Conservation (phyloP, 306 rosid species). For the Luffa aegyptiaca region DNA sequence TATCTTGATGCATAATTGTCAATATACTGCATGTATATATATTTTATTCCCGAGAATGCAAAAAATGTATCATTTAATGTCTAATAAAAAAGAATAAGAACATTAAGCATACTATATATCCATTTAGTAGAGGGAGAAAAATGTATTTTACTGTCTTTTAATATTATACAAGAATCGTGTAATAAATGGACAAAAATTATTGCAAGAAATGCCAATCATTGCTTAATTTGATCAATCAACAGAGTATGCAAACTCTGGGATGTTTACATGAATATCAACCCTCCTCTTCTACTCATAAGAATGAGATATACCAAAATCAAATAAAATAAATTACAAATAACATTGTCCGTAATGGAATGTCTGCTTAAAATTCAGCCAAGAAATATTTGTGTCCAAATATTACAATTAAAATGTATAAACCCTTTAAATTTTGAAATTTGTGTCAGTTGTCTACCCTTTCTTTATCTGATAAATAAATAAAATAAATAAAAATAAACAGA, state of each 20-base stretch:
- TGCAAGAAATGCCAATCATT: neutral
- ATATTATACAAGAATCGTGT: neutral
- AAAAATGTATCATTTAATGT: neutral
- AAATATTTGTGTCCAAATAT: neutral
- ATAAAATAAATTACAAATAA: neutral
- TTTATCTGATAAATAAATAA: neutral
- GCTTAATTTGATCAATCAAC: neutral
- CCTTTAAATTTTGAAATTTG: neutral
- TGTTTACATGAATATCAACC: neutral
- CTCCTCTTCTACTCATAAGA: neutral
- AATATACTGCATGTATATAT: neutral
- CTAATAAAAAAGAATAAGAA: neutral
- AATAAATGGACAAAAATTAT: neutral
- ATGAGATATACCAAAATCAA: neutral
- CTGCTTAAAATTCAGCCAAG: neutral
- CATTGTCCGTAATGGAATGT: neutral
- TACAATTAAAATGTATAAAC: neutral
- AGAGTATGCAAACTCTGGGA: neutral
- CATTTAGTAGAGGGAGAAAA: neutral
- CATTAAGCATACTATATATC: neutral
- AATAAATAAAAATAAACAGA: too few species aligned
- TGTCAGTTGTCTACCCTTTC: neutral
- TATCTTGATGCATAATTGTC: neutral
- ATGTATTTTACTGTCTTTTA: neutral
- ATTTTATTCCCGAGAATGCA: neutral